Percentiles rank a stretch among this genome's conserved stretches.
Evolutionary conservation across 2,329 filamentous ascomycete species (phyloP).

Genomic region (Emmonsiellopsis sp.): DNA sequence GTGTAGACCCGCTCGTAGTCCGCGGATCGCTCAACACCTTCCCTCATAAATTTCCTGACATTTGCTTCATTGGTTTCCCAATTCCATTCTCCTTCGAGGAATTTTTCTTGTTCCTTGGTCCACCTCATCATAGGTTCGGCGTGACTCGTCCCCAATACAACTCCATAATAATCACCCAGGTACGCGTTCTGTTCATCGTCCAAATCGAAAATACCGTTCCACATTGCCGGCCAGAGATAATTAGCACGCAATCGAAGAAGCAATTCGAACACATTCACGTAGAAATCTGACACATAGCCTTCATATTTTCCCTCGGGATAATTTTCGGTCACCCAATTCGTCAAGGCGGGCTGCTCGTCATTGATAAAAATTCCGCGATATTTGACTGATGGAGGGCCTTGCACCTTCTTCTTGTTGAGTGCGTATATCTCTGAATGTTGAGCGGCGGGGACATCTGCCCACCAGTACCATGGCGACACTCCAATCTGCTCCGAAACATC

Average conservation of each 20-base stretch:
- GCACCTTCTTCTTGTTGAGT: conserved; percentile 45
- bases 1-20: conserved; percentile 61
- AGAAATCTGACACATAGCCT: conserved; percentile 53
- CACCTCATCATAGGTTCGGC: conserved; percentile 61
- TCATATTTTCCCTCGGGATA: conserved; percentile 29
- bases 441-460: conserved; percentile 52
- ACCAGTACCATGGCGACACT: conserved; percentile 62
- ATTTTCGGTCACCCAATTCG: conserved; percentile 51
- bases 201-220: conserved; percentile 63
- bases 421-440: conserved; percentile 48
- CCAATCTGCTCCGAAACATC: conserved; percentile 65
- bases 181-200: conserved; percentile 62
- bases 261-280: conserved; percentile 61
- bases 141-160: conserved; percentile 65
- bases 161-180: conserved; percentile 62
- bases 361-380: conserved; percentile 65
- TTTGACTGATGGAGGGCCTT: conserved; percentile 54
- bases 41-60: conserved; percentile 59
- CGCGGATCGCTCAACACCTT: conserved; percentile 56
- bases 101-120: conserved; percentile 32
- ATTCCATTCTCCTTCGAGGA: conserved; percentile 52
- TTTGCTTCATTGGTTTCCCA: conserved; percentile 62
- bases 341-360: conserved; percentile 59
- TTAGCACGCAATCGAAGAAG: conserved; percentile 62
- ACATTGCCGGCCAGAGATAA: conserved; percentile 66